phyloP scores from a whole-genome alignment of 2,329 filamentous ascomycete species.

The Cylindrodendrum hubeiense region DNA sequence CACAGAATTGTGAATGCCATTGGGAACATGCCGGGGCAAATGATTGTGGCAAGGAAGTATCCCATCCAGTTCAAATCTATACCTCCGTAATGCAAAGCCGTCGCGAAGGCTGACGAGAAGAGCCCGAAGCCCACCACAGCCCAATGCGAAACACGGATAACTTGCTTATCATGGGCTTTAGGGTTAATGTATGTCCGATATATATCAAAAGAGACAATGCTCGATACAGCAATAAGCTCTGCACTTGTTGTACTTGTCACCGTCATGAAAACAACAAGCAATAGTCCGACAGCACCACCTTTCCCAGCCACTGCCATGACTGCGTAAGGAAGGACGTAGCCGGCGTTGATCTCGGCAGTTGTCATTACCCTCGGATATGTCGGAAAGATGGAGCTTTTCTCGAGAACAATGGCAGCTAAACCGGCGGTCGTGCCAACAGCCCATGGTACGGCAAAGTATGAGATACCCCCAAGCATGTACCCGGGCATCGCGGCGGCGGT shows the following conservation, averaged over 20 bases:
- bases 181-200: slow-evolving; percentile 88
- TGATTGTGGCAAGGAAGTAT: no score
- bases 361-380: slow-evolving; percentile 77
- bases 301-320: slow-evolving; percentile 82
- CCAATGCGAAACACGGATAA: slow-evolving; percentile 50
- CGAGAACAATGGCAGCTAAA: slow-evolving; percentile 79
- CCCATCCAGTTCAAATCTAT: slow-evolving; percentile 23
- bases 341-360: slow-evolving; percentile 77
- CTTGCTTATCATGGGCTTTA: slow-evolving; percentile 73
- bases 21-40: no score
- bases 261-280: slow-evolving; percentile 88
- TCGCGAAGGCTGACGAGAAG: slow-evolving; percentile 20
- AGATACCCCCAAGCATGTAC: slow-evolving; percentile 83
- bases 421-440: slow-evolving; percentile 87
- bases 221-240: slow-evolving; percentile 81
- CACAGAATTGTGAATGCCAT: no score
- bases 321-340: slow-evolving; percentile 83
- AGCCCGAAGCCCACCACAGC: slow-evolving; percentile 19
- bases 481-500: slow-evolving; percentile 85
- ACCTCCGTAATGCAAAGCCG: slow-evolving; percentile 20
- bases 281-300: slow-evolving; percentile 79
- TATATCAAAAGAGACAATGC: slow-evolving; percentile 84
- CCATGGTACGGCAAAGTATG: slow-evolving; percentile 85
- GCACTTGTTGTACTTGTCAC: slow-evolving; percentile 78
- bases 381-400: slow-evolving; percentile 76